Evolutionary conservation across 441 rosid species (phyloP), one percentile per base, ranked within the genome.

Genomic region (Dalechampia spathulata): DNA sequence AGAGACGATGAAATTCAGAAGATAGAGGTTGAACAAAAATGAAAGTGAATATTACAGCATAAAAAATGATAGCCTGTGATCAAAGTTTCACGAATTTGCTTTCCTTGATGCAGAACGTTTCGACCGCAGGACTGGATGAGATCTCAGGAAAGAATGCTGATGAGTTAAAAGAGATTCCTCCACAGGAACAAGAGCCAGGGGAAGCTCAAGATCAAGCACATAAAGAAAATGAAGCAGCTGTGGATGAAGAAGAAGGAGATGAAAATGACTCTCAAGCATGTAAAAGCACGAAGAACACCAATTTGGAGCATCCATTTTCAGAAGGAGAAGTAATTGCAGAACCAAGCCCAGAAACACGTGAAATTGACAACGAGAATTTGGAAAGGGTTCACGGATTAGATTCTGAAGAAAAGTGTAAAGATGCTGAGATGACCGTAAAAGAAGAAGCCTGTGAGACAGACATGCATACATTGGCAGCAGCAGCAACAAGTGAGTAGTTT

Each of bases 131-230:
- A 46, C 50, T 47, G 19, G 30, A 62, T 60, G 70, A 69, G 55
- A 60, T 54, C 20, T 17, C 42, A 54, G 39, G 47, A 17, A 58
- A 50, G 56, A 57, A 69, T 47, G 46, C 22, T 16, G 39, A 49
- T 66, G 63, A 61, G 23, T 17, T 61, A 40, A 64, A 58, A 17
- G 55, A 5, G 6, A 34, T 16, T 16, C 49, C 17, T 30, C 49
- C 59, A 21, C 1, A 32, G 63, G 66, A 67, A 25, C 32, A 70
- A 46, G 45, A 66, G 30, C 55, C 26, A 17, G 55, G 25, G 16
- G 57, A 72, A 72, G 30, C 66, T 26, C 57, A 63, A 61, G 72
- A 71, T 38, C 60, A 37, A 42, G 41, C 41, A 57, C 41, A 68
- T 57, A 71, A 72, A 66, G 68, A 30, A 51, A 37, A 48, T 14